Conservation (phyloP, 805 yeast genomes). For the Pichia californica region DNA sequence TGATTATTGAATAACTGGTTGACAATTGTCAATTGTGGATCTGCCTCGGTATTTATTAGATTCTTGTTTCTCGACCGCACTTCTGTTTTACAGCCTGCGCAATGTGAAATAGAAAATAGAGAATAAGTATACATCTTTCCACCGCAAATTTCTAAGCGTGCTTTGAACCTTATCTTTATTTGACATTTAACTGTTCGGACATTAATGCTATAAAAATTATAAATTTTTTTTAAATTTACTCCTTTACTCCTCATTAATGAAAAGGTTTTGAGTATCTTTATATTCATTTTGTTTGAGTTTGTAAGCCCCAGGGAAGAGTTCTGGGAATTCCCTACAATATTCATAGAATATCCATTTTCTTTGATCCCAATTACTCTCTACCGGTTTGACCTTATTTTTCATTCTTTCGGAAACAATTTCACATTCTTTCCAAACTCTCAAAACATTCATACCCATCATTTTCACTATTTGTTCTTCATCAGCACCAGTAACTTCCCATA, state of each 20-base stretch:
- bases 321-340: conserved; percentile 30
- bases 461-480: conserved; percentile 38
- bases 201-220: not conserved
- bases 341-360: conserved; percentile 37
- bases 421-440: conserved; percentile 41
- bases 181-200: too few species aligned
- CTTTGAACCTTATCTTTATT: too few species aligned
- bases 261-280: conserved; percentile 10
- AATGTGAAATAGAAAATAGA: too few species aligned
- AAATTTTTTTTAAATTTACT: too few species aligned
- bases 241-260: not conserved
- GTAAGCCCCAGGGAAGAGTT: conserved; percentile 28
- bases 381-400: conserved; percentile 16
- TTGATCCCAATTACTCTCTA: conserved; percentile 37
- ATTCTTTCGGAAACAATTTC: conserved; percentile 28
- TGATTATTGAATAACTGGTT: too few species aligned
- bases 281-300: conserved; percentile 12
- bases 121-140: too few species aligned
- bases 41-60: too few species aligned
- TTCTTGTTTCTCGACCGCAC: too few species aligned
- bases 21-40: too few species aligned
- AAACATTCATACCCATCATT: conserved; percentile 40
- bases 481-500: conserved; percentile 30
- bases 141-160: too few species aligned
- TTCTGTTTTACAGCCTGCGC: too few species aligned